These are phyloP conservation scores for Phaeoacremonium minimum DNA, from an alignment of 2,329 filamentous ascomycete species.

Conservation along the genomic window DNA sequence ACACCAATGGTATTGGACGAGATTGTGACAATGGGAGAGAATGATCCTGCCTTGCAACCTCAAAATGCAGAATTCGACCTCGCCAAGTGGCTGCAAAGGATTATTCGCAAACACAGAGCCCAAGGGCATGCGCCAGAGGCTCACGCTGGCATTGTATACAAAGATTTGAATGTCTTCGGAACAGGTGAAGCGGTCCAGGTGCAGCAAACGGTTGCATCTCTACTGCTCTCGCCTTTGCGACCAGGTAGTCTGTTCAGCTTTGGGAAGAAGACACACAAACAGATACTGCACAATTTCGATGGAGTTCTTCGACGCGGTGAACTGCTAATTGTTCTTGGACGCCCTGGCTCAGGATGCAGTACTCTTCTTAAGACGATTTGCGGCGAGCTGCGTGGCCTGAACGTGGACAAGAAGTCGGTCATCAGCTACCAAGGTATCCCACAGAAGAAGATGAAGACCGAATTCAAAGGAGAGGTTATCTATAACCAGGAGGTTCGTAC, in stretches of 20 bases:
- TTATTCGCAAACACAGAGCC: slow-evolving; percentile 39
- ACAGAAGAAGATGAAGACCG: slow-evolving; percentile 46
- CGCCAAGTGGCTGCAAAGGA: slow-evolving; percentile 32
- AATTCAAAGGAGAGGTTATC: slow-evolving; percentile 62
- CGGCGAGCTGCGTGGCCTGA: slow-evolving; percentile 55
- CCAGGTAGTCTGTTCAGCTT: slow-evolving; percentile 50
- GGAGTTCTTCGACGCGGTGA: slow-evolving; percentile 61
- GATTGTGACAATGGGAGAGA: slow-evolving; percentile 5
- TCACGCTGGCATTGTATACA: slow-evolving; percentile 58
- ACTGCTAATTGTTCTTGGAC: slow-evolving; percentile 64
- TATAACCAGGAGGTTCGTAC: slow-evolving; percentile 69
- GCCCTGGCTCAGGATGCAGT: slow-evolving; percentile 61
- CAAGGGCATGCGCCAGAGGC: slow-evolving; percentile 51
- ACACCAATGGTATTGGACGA: background rate
- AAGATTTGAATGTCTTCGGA: slow-evolving; percentile 62
- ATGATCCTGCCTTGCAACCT: slow-evolving; percentile 31
- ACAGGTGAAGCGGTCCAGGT: slow-evolving; percentile 64
- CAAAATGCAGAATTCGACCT: slow-evolving; percentile 32
- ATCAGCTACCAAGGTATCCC: slow-evolving; percentile 63
- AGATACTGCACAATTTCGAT: slow-evolving; percentile 61
- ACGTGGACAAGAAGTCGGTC: slow-evolving; percentile 40
- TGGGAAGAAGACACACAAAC: slow-evolving; percentile 41
- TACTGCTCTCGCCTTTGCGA: slow-evolving; percentile 53
- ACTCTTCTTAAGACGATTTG: slow-evolving; percentile 60
- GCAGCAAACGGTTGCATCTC: slow-evolving; percentile 61